Evolutionary conservation across 2,329 filamentous ascomycete species (phyloP), one percentile per base, ranked within the genome.

Genomic region (Mycosphaerella sp.): DNA sequence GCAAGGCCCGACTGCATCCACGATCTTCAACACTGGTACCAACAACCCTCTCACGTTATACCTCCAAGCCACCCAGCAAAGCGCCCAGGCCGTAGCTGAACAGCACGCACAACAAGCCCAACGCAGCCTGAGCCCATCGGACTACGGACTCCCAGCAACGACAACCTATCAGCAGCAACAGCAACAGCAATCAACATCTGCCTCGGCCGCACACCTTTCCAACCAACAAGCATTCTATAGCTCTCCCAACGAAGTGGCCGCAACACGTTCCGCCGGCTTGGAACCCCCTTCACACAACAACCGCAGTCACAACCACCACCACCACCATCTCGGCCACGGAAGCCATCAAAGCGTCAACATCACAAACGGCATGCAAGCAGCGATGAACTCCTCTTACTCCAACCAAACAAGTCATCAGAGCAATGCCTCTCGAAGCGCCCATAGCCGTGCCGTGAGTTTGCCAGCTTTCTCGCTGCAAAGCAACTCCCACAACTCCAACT

Each of bases 41-140:
- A 91, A 82, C 75, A 96, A 96, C 69, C 91, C 91, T 0, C 71
- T 97, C 68, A 95, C 90, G 18, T 83, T 96, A 81, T 97, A 96
- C 68, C 79, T 96, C n/a, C 66, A 66, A 14, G 66, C 66, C 9
- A 63, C 65, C 7, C 67, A 69, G 53, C 91, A 84, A 70, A 89
- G 94, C 65, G 81, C 91, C 25, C 84, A 83, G 17, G 52, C 52
- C 17, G 57, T 52, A n/a, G 58, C 59, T 18, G 54, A 57, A 49
- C 56, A 60, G 41, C 60, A 64, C 37, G 80, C 85, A 55, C 82
- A 86, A 62, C 74, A 71, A 55, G 79, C 82, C 41, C 50, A 62
- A 46, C 52, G 60, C 47, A 56, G 64, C 44, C 54, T 66, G 42
- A 59, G 62, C 52, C 59, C 64, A 17, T 57, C 64, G 68, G 82